phyloP scores from a whole-genome alignment of 352 stramenopile genomes.

The Phytophthora syringae region DNA sequence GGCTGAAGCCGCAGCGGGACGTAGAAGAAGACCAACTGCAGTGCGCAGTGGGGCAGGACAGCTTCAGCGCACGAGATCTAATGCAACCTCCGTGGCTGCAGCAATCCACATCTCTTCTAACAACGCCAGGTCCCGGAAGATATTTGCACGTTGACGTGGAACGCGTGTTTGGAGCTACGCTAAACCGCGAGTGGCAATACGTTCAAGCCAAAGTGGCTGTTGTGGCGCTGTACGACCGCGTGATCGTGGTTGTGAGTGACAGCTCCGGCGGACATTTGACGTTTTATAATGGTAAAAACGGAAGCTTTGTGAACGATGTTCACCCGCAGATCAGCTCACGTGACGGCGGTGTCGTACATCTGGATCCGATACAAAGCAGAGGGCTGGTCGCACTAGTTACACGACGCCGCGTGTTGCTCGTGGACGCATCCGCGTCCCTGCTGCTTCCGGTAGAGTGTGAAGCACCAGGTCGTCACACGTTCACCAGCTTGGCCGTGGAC shows the following conservation, averaged over 20 bases:
- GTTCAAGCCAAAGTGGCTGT: conserved; percentile 28
- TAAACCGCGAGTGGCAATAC: conserved; percentile 9
- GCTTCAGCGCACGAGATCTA: background rate
- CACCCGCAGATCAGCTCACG: background rate
- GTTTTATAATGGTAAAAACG: conserved; percentile 37
- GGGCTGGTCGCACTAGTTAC: conserved; percentile 32
- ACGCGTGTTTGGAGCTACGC: conserved; percentile 23
- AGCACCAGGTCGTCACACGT: conserved; percentile 14
- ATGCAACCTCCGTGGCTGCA: conserved; percentile 6
- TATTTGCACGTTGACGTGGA: conserved; percentile 46
- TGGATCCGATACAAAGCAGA: conserved; percentile 29
- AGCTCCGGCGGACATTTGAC: conserved; percentile 19
- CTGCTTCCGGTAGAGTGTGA: conserved; percentile 27
- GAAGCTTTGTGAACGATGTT: conserved; percentile 23
- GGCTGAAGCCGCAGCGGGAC: conserved; percentile 21
- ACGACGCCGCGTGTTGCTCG: conserved; percentile 24
- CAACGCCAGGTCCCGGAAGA: conserved; percentile 22
- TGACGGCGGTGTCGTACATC: conserved; percentile 9
- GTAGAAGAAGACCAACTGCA: conserved; percentile 18
- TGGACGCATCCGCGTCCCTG: conserved; percentile 13
- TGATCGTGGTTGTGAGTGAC: conserved; percentile 28
- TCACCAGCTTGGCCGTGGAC: conserved; percentile 34
- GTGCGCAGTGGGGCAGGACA: conserved; percentile 26
- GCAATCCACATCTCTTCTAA: background rate
- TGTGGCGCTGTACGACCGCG: conserved; percentile 19